Evolutionary conservation across 164 flowering plant genomes (phyloP).

Genomic region (Dillenia suffruticosa): DNA sequence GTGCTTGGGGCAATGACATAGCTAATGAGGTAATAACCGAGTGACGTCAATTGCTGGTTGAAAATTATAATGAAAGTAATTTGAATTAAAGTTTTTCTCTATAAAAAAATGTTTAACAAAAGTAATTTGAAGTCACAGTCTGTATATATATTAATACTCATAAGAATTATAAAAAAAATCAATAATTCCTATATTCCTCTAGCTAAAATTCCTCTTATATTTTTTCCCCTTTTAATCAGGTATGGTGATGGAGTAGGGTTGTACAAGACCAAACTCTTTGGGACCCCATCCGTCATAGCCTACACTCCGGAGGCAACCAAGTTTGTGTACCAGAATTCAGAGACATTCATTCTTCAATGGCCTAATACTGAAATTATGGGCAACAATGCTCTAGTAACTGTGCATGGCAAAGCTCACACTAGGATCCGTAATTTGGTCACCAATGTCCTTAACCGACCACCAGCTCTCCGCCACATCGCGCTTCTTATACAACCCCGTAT

Average conservation of each 20-base stretch:
- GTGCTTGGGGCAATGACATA: too few species aligned
- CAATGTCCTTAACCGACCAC: constrained; percentile 24
- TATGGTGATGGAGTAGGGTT: constrained; percentile 50
- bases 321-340: constrained; percentile 26
- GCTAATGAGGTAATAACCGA: too few species aligned
- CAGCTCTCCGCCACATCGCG: constrained; percentile 28
- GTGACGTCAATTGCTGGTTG: too few species aligned
- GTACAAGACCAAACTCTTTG: constrained; percentile 45
- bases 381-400: constrained; percentile 15
- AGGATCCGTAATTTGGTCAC: constrained; percentile 21
- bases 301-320: constrained; percentile 36
- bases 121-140: too few species aligned
- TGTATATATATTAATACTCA: too few species aligned
- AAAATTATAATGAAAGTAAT: too few species aligned
- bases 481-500: constrained; percentile 29
- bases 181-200: too few species aligned
- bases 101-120: too few species aligned
- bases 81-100: too few species aligned
- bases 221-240: constrained; percentile 18
- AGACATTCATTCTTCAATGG: constrained; percentile 25
- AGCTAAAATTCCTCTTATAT: too few species aligned
- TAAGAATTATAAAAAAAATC: too few species aligned
- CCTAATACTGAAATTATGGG: constrained; percentile 38
- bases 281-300: constrained; percentile 44
- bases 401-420: constrained; percentile 31